Evolutionary conservation across 2,329 filamentous ascomycete species (phyloP).

Genomic region (Aureobasidium zeae): DNA sequence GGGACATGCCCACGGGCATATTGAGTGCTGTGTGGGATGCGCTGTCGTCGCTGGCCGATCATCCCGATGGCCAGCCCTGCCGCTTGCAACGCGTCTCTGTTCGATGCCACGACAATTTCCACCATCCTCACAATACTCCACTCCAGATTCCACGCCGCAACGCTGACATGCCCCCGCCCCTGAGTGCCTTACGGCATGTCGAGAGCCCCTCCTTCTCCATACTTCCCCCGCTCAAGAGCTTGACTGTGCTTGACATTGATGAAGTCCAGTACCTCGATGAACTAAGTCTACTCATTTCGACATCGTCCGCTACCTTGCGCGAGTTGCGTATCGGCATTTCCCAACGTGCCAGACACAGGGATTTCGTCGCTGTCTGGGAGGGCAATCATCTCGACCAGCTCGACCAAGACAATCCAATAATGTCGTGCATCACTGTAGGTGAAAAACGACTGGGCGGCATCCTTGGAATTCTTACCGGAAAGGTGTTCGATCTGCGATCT

Average conservation of each 20-base stretch:
- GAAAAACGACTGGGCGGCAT: conserved; percentile 58
- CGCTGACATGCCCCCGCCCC: conserved; percentile 31
- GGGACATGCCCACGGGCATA: conserved; percentile 85
- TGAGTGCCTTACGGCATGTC: conserved; percentile 42
- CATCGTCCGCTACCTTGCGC: conserved; percentile 55
- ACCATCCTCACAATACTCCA: conserved; percentile 26
- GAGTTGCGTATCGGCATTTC: conserved; percentile 70
- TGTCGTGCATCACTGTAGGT: conserved; percentile 40
- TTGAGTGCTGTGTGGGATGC: conserved; percentile 73
- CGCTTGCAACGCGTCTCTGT: conserved; percentile 69
- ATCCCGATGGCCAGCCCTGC: conserved; percentile 50
- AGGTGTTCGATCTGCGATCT: conserved; percentile 50
- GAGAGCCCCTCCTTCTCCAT: conserved; percentile 75
- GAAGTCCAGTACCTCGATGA: conserved; percentile 76
- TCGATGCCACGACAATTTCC: conserved; percentile 70
- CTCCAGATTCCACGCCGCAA: conserved; percentile 28
- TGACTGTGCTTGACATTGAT: conserved; percentile 73
- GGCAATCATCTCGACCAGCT: conserved; percentile 54
- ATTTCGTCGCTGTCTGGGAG: conserved; percentile 56
- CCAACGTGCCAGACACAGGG: conserved; percentile 39
- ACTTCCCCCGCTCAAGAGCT: conserved; percentile 61
- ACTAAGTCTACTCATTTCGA: conserved; percentile 66
- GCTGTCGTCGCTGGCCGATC: conserved; percentile 59
- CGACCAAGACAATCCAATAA: conserved; percentile 50
- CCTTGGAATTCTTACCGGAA: conserved; percentile 57